These are phyloP conservation scores for Paraglomus brasilianum DNA, from an alignment of 192 early-diverging fungal genomes.

Conservation along the genomic window DNA sequence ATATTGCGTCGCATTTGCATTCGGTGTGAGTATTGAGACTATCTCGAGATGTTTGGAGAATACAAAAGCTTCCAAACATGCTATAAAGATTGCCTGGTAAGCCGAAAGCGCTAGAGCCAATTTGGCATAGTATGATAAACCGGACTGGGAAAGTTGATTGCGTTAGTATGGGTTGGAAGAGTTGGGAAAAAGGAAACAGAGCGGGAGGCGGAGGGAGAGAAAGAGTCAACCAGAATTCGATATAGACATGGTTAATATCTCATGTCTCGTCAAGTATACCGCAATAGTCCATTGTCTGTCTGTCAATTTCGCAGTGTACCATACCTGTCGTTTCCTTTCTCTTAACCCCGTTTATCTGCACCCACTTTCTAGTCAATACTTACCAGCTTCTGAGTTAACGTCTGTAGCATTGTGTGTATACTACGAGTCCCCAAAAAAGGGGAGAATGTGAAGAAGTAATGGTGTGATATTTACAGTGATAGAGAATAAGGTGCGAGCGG, in stretches of 20 bases:
- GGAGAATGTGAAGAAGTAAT: too few species aligned
- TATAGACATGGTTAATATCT: neutral
- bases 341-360: neutral
- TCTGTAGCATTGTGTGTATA: too few species aligned
- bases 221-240: neutral
- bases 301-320: neutral
- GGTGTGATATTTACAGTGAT: too few species aligned
- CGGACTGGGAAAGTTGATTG: conserved; percentile 24
- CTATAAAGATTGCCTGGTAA: conserved; percentile 53
- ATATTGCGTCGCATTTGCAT: neutral
- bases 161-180: neutral
- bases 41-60: conserved; percentile 39
- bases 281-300: neutral
- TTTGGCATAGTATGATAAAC: conserved; percentile 40
- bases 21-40: conserved; percentile 5
- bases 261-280: neutral
- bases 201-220: neutral
- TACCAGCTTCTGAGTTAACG: neutral
- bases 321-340: neutral
- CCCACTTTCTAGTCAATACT: neutral
- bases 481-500: too few species aligned
- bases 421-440: too few species aligned
- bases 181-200: neutral
- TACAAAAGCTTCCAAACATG: conserved; percentile 55
- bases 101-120: conserved; percentile 40